phyloP scores from a whole-genome alignment of 495 filamentous ascomycete genomes.

The Apodospora peruviana region DNA sequence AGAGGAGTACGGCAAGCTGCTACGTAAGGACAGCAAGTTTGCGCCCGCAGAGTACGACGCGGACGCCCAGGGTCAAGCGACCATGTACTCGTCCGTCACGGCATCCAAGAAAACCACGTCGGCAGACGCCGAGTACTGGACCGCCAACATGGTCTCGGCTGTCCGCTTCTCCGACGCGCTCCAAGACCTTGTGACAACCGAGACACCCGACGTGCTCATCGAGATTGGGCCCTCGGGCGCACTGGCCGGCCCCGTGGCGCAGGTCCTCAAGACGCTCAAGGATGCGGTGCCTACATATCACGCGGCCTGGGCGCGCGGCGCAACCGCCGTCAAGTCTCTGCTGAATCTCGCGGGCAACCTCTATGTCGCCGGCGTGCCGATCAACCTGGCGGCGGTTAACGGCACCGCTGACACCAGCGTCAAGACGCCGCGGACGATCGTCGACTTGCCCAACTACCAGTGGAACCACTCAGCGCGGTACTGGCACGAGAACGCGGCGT shows the following conservation, averaged over 20 bases:
- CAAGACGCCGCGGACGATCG: background rate
- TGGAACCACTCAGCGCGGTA: constrained; percentile 19
- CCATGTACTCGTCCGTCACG: constrained; percentile 34
- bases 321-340: constrained; percentile 17
- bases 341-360: constrained; percentile 29
- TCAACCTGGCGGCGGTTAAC: constrained; percentile 8
- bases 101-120: constrained; percentile 12
- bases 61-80: background rate
- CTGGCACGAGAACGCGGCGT: constrained; percentile 5
- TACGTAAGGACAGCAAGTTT: background rate
- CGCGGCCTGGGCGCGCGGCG: constrained; percentile 21
- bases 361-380: constrained; percentile 11
- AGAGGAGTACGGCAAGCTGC: constrained; percentile 15
- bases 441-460: constrained; percentile 32
- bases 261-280: constrained; percentile 23
- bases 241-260: constrained; percentile 41
- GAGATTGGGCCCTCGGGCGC: constrained; percentile 51
- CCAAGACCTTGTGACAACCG: constrained; percentile 6
- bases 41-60: background rate
- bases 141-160: constrained; percentile 23
- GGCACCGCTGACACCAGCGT: background rate
- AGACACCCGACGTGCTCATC: constrained; percentile 27
- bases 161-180: constrained; percentile 33
- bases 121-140: constrained; percentile 23
- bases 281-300: constrained; percentile 16